Evolutionary conservation across 352 stramenopile genomes (phyloP).

Genomic region (Phytophthora uliginosa): DNA sequence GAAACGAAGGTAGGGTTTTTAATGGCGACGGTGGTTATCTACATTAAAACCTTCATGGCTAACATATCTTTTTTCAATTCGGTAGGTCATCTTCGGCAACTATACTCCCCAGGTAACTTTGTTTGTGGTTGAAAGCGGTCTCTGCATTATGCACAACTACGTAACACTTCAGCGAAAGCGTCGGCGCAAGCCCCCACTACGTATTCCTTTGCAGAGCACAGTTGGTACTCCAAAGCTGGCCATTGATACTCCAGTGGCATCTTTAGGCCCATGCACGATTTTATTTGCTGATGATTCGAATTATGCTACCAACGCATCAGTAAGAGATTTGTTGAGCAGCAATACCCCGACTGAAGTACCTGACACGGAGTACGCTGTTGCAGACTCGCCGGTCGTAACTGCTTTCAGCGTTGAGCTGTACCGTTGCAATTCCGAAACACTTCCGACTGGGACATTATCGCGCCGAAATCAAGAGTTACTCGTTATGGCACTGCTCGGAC

Average conservation of each 20-base stretch:
- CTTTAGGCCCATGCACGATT: constrained; percentile 45
- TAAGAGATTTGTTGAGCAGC: background rate
- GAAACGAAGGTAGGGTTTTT: constrained; percentile 46
- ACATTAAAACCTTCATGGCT: background rate
- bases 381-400: constrained; percentile 51
- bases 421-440: constrained; percentile 8
- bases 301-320: background rate
- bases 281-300: constrained; percentile 36
- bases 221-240: constrained; percentile 27
- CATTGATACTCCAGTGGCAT: constrained; percentile 52
- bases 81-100: constrained; percentile 45
- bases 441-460: background rate
- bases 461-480: constrained; percentile 39
- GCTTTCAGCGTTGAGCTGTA: constrained; percentile 44
- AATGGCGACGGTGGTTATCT: background rate
- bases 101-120: constrained; percentile 35
- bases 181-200: background rate
- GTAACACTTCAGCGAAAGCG: constrained; percentile 42
- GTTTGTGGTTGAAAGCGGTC: constrained; percentile 50
- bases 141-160: constrained; percentile 54
- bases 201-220: constrained; percentile 6
- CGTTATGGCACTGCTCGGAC: constrained; percentile 40
- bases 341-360: background rate
- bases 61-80: background rate
- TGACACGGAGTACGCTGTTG: constrained; percentile 43